Base-by-base conservation (phyloP, 2,329 filamentous ascomycete genomes). In the Xylaria sp. region DNA sequence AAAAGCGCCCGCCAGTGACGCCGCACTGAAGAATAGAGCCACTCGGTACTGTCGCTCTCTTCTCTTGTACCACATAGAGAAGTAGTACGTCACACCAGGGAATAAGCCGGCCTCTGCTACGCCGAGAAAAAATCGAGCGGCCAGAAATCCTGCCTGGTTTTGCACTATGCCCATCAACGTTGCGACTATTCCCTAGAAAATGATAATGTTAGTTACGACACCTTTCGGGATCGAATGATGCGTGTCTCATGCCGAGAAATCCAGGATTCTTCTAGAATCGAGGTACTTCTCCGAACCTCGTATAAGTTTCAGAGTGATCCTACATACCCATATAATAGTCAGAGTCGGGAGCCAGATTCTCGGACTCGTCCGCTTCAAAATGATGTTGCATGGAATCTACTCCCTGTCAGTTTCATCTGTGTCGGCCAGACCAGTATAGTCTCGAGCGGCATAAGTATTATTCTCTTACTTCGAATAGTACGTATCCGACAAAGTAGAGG, bases 401-500 rank as follows among this genome's bases (percentile, higher is more conserved):
- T 1, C 13, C 4, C 3, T 23, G 33, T 77, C 15, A 75, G 67
- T 31, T 56, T 28, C 23, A 15, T 28, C 1, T 31, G 66, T 23
- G 46, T 20, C 48, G 48, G 28, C 51, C 56, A 18, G 6, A 31
- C 3, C 33, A 1, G 2, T n/a, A 5, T 1, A 46, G 2, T 23
- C 6, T 55, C 3, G 33, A 12, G 9, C 25, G n/a, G n/a, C 23
- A 1, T 48, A 9, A 48, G 23, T 7, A 13, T 46, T 46, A 9
- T 51, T 28, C 6, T n/a, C 76, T 52, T 54, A 85, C 84, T 74
- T 89, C 87, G 51, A 89, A 89, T 12, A 88, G 73, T 1, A 88
- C 86, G 67, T 89, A 89, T 52, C 86, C 86, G 49, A 89, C 80
- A 74, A 92, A 92, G 77, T 91, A 92, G 0, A 92, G 77, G 0